These are phyloP conservation scores for Omphalea diandra DNA, from an alignment of 441 rosid species.

Conservation along the genomic window DNA sequence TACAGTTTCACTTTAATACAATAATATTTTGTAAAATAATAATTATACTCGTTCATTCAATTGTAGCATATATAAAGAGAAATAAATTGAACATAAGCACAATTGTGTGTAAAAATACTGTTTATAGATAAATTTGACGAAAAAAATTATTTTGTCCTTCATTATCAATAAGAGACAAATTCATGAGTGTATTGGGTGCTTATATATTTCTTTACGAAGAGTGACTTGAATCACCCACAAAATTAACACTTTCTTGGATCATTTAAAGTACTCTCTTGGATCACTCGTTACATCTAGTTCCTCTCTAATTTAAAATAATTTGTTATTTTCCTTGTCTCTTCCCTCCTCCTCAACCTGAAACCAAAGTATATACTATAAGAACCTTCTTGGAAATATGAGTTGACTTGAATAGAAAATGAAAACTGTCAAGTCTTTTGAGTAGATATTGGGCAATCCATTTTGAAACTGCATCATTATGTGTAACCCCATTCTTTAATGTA, in stretches of 20 bases:
- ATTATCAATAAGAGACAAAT: too few species aligned
- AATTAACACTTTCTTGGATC: constrained; percentile 25
- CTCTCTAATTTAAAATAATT: neutral
- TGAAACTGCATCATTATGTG: neutral
- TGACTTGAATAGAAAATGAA: neutral
- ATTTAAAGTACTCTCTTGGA: constrained; percentile 25
- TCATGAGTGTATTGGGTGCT: too few species aligned
- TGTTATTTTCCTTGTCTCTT: neutral
- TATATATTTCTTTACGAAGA: neutral
- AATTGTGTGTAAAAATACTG: too few species aligned
- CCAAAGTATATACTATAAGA: neutral
- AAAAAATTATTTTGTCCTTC: too few species aligned
- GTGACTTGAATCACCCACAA: constrained; percentile 39
- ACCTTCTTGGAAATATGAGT: constrained; percentile 18
- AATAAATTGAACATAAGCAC: too few species aligned
- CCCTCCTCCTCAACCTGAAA: neutral
- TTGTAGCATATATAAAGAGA: too few species aligned
- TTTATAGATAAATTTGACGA: too few species aligned
- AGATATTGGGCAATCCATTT: constrained; percentile 3
- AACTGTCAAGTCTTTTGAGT: constrained; percentile 4
- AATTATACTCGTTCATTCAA: too few species aligned
- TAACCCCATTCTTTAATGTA: neutral
- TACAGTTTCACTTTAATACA: too few species aligned
- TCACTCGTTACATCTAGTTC: constrained; percentile 16
- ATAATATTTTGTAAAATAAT: too few species aligned